Percentiles rank a stretch among this genome's conserved stretches.
Evolutionary conservation across 1,139 yeast species (phyloP).

Genomic region (Arxiozyma slooffiae): DNA sequence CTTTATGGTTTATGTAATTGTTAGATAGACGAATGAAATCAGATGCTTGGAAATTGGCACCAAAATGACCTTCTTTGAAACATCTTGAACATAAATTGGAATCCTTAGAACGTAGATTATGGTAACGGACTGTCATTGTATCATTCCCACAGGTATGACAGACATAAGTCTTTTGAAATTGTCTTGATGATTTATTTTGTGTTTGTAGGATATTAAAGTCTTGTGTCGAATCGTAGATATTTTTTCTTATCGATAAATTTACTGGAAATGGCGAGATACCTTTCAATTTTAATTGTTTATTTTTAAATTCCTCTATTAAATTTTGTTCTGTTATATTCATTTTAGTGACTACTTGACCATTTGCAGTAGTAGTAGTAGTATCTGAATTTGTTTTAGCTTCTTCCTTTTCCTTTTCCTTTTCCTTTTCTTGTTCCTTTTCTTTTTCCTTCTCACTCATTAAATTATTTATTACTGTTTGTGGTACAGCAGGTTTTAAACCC

Average conservation of each 20-base stretch:
- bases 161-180: slow-evolving; percentile 52
- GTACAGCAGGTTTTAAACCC: slow-evolving; percentile 67
- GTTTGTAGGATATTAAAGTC: slow-evolving; percentile 53
- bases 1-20: slow-evolving; percentile 26
- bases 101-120: slow-evolving; percentile 75
- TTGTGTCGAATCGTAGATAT: slow-evolving; percentile 61
- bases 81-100: slow-evolving; percentile 65
- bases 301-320: background rate
- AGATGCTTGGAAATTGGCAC: slow-evolving; percentile 75
- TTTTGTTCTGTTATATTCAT: background rate
- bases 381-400: background rate
- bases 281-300: slow-evolving; percentile 11
- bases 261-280: slow-evolving; percentile 33
- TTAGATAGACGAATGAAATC: slow-evolving; percentile 72
- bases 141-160: slow-evolving; percentile 92
- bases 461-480: slow-evolving; percentile 10
- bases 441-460: slow-evolving; percentile 4
- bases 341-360: background rate
- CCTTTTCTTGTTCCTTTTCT: slow-evolving; percentile 7
- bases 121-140: slow-evolving; percentile 74
- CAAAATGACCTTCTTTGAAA: slow-evolving; percentile 87
- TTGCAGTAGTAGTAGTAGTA: background rate
- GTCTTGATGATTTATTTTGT: slow-evolving; percentile 37
- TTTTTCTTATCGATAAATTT: slow-evolving; percentile 59
- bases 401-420: background rate